phyloP scores from a whole-genome alignment of 768 basidiomycete species.

The Mycena epipterygia region DNA sequence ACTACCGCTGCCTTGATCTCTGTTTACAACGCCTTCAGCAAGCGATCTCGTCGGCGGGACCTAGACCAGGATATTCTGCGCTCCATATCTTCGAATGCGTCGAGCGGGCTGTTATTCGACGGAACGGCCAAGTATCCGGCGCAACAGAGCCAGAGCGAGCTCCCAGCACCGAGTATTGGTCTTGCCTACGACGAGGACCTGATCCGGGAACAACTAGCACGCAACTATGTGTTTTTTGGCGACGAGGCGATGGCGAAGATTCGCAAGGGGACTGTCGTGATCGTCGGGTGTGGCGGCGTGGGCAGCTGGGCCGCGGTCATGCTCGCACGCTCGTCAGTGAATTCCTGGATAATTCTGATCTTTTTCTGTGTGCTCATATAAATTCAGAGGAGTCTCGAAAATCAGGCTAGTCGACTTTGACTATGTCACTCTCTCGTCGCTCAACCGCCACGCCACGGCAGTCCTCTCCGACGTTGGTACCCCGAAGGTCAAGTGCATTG shows the following conservation, averaged over 20 bases:
- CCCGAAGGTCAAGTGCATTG: conserved; percentile 88
- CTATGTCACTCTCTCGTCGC: conserved; percentile 93
- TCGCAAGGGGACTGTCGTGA: conserved; percentile 80
- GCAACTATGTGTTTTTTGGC: conserved; percentile 96
- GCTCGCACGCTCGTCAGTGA: conserved; percentile 91
- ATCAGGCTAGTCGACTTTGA: conserved; percentile 95
- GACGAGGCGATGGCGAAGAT: conserved; percentile 89
- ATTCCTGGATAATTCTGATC: background rate
- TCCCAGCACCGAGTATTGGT: conserved; percentile 5
- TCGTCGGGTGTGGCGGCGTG: conserved; percentile 97
- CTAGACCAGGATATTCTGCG: conserved; percentile 71
- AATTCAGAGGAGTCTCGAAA: conserved; percentile 74
- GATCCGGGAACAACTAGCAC: conserved; percentile 89
- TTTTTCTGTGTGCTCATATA: background rate
- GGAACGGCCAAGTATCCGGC: background rate
- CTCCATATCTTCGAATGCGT: conserved; percentile 54
- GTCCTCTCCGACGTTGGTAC: conserved; percentile 91
- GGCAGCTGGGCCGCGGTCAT: conserved; percentile 97
- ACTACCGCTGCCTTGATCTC: conserved; percentile 73
- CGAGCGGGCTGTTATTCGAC: background rate
- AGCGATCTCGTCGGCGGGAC: conserved; percentile 62
- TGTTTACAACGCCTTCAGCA: conserved; percentile 65
- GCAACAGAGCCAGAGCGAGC: background rate
- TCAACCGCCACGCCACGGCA: conserved; percentile 96
- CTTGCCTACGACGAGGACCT: conserved; percentile 80